Percentiles rank a stretch among this genome's conserved stretches.
phyloP scores from a whole-genome alignment of 495 filamentous ascomycete species.

The Astrothelium macrocarpum region DNA sequence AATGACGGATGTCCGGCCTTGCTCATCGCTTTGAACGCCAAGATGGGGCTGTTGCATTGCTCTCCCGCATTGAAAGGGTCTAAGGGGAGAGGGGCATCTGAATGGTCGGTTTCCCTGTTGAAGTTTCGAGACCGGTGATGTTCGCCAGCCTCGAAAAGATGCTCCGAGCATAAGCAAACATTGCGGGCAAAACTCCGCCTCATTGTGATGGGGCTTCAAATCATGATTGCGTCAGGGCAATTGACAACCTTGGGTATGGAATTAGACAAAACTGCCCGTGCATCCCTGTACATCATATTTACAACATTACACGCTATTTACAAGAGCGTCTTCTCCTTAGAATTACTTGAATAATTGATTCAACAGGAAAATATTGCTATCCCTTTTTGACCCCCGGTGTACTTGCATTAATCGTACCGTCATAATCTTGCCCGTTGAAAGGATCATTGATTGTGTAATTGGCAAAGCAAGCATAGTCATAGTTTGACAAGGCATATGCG shows the following conservation, averaged over 20 bases:
- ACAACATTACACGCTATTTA: too few relatives aligned
- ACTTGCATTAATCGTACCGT: constrained; percentile 28
- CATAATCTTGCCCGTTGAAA: constrained; percentile 31
- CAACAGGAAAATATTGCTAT: not conserved
- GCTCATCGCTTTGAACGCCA: not conserved
- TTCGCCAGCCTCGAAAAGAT: not conserved
- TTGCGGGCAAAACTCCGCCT: not conserved
- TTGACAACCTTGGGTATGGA: too few relatives aligned
- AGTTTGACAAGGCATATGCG: constrained; percentile 26
- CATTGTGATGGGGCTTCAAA: not conserved
- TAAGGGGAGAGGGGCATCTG: not conserved
- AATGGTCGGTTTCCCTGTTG: not conserved
- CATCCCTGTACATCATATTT: too few relatives aligned
- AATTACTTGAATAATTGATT: not conserved
- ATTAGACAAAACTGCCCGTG: too few relatives aligned
- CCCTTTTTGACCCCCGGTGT: constrained; percentile 5
- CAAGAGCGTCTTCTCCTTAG: not conserved
- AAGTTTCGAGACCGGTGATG: not conserved
- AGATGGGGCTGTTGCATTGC: constrained; percentile 7
- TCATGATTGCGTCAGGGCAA: not conserved
- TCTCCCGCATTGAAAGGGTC: not conserved
- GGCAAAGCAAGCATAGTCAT: constrained; percentile 33
- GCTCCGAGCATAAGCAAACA: not conserved
- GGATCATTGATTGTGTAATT: constrained; percentile 31
- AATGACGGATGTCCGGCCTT: not conserved